Evolutionary conservation across 2,329 filamentous ascomycete genomes (phyloP).

Genomic region (Aspergillus fijiensis): DNA sequence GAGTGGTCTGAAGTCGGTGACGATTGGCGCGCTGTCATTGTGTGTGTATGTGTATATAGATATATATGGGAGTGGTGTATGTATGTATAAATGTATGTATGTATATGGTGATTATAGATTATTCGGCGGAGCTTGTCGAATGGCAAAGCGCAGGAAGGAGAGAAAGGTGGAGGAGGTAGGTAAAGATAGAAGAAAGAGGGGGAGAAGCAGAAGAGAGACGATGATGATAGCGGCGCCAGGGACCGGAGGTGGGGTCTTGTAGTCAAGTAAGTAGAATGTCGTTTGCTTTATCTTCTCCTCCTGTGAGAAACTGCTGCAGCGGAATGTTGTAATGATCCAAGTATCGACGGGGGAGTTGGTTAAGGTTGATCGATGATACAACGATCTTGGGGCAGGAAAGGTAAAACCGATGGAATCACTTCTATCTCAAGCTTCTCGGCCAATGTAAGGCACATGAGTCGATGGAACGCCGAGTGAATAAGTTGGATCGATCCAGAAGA

Average conservation of each 20-base stretch:
- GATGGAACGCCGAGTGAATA: background rate
- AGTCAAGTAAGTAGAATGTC: conserved; percentile 1
- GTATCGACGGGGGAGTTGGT: conserved; percentile 10
- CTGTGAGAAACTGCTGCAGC: background rate
- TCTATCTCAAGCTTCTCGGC: background rate
- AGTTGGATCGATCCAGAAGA: background rate
- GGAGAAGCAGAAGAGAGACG: background rate
- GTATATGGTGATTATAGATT: conserved; percentile 1
- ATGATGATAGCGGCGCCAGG: background rate
- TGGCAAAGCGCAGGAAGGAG: background rate
- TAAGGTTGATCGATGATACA: conserved; percentile 19
- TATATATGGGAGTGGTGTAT: conserved; percentile 5
- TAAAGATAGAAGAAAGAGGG: background rate
- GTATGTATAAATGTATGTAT: conserved; percentile 6
- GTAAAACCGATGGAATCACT: conserved; percentile 2
- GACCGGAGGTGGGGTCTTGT: conserved; percentile 4
- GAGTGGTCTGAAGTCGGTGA: conserved; percentile 41
- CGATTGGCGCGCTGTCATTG: conserved; percentile 42
- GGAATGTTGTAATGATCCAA: conserved; percentile 13
- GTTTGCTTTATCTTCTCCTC: conserved; percentile 6
- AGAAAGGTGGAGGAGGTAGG: background rate
- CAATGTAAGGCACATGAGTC: background rate
- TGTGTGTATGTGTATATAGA: conserved; percentile 14
- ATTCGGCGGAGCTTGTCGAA: background rate
- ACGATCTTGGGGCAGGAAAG: conserved; percentile 9